phyloP scores from a whole-genome alignment of 306 rosid genomes.

The Potentilla sterilis region DNA sequence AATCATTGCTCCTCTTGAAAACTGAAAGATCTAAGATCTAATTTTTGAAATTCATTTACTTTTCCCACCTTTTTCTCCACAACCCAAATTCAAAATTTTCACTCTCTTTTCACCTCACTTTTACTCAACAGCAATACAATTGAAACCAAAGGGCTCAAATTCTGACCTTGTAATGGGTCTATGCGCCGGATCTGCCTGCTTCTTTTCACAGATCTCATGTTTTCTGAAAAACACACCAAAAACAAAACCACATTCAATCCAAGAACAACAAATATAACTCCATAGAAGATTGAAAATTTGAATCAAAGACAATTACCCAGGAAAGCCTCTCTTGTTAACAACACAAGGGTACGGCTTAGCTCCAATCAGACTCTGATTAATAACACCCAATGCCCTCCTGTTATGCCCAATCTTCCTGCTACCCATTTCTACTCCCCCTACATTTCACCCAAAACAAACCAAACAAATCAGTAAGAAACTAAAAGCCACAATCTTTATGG shows the following conservation, averaged over 20 bases:
- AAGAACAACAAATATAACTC: not conserved
- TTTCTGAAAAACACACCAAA: conserved; percentile 40
- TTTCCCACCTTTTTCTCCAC: conserved; percentile 12
- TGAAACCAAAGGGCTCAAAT: not conserved
- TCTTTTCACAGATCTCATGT: conserved; percentile 58
- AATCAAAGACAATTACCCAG: conserved; percentile 48
- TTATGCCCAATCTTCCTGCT: conserved; percentile 55
- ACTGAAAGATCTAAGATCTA: conserved; percentile 7
- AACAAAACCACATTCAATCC: not conserved
- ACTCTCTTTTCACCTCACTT: not conserved
- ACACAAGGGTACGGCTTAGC: conserved; percentile 69
- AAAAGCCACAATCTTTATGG: not conserved
- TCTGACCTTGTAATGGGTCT: conserved; percentile 88
- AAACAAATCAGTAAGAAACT: not conserved
- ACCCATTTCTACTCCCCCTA: conserved; percentile 49
- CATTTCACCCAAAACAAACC: conserved; percentile 12
- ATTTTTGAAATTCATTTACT: conserved; percentile 11
- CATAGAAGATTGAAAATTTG: not conserved
- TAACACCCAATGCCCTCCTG: conserved; percentile 71
- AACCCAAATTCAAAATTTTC: conserved; percentile 13
- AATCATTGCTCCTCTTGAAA: conserved; percentile 7
- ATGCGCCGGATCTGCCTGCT: conserved; percentile 85
- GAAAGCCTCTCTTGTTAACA: conserved; percentile 70
- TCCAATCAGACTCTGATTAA: conserved; percentile 57
- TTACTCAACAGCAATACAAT: conserved; percentile 12